Evolutionary conservation across 805 yeast genomes (phyloP).

Genomic region (Lipomyces spencermartinsiae): DNA sequence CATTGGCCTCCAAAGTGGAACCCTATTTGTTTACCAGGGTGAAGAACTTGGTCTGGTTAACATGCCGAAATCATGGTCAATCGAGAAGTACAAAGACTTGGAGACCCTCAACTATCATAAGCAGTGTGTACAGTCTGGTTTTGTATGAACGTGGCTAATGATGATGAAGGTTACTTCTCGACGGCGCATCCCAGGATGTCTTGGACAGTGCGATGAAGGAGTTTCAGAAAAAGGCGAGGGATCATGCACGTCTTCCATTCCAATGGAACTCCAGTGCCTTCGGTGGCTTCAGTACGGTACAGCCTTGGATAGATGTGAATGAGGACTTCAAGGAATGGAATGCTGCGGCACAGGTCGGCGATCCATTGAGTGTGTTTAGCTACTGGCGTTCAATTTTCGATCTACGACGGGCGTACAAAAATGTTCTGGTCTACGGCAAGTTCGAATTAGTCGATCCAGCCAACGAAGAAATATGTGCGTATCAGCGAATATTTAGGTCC

Average conservation of each 20-base stretch:
- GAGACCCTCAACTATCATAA: slow-evolving; percentile 53
- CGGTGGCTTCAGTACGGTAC: slow-evolving; percentile 40
- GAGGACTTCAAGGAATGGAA: slow-evolving; percentile 57
- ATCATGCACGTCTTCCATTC: slow-evolving; percentile 60
- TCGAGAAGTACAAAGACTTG: slow-evolving; percentile 59
- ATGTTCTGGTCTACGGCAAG: slow-evolving; percentile 54
- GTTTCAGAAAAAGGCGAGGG: slow-evolving; percentile 54
- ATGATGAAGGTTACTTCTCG: slow-evolving; percentile 1
- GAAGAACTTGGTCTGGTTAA: slow-evolving; percentile 53
- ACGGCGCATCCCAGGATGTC: slow-evolving; percentile 9
- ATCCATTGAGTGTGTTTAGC: slow-evolving; percentile 53
- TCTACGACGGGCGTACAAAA: slow-evolving; percentile 53
- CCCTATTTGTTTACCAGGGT: slow-evolving; percentile 64
- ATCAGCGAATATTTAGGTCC: slow-evolving; percentile 10
- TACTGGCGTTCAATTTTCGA: slow-evolving; percentile 54
- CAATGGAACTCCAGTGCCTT: slow-evolving; percentile 55
- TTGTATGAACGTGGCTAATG: neutral
- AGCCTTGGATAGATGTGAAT: slow-evolving; percentile 59
- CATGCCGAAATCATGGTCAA: slow-evolving; percentile 50
- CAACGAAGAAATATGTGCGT: slow-evolving; percentile 17
- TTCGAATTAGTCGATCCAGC: slow-evolving; percentile 52
- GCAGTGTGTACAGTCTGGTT: neutral
- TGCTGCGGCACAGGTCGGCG: slow-evolving; percentile 53
- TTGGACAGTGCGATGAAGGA: slow-evolving; percentile 10
- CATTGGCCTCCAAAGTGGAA: slow-evolving; percentile 58